A percentile compares a stretch with the other conserved stretches of the same genome.
These are phyloP conservation scores for Ehretia macrophylla DNA, from an alignment of 257 asterid genomes.

Conservation along the genomic window DNA sequence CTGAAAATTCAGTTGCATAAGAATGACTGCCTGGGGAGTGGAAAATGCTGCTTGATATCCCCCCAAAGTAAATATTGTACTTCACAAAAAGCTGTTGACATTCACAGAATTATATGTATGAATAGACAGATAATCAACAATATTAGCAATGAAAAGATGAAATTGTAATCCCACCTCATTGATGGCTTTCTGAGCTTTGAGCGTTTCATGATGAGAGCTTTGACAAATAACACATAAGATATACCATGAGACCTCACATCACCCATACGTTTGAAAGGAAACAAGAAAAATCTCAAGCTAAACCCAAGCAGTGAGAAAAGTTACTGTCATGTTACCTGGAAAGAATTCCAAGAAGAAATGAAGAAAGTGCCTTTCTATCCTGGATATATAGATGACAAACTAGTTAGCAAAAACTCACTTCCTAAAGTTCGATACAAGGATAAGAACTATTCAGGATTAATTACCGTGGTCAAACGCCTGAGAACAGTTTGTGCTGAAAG, in stretches of 20 bases:
- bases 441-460: conserved; percentile 9
- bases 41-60: conserved; percentile 76
- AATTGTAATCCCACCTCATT: conserved; percentile 64
- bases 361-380: conserved; percentile 86
- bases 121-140: conserved; percentile 11
- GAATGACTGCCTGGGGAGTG: conserved; percentile 37
- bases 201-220: conserved; percentile 96
- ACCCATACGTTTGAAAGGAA: background rate
- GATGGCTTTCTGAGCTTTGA: conserved; percentile 95
- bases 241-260: background rate
- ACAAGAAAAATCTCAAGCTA: conserved; percentile 10
- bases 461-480: conserved; percentile 85
- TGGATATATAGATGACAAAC: conserved; percentile 34
- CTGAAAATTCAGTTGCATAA: conserved; percentile 66
- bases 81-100: conserved; percentile 82
- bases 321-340: conserved; percentile 59
- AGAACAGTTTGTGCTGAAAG: conserved; percentile 89
- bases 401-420: conserved; percentile 27
- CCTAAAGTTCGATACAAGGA: conserved; percentile 1
- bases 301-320: conserved; percentile 13
- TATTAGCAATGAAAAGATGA: background rate
- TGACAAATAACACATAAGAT: conserved; percentile 26
- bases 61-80: conserved; percentile 85
- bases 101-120: conserved; percentile 7
- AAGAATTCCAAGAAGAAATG: conserved; percentile 90